Evolutionary conservation across 495 filamentous ascomycete species (phyloP), one percentile per base, ranked within the genome.

Genomic region (Xylaria castorea): DNA sequence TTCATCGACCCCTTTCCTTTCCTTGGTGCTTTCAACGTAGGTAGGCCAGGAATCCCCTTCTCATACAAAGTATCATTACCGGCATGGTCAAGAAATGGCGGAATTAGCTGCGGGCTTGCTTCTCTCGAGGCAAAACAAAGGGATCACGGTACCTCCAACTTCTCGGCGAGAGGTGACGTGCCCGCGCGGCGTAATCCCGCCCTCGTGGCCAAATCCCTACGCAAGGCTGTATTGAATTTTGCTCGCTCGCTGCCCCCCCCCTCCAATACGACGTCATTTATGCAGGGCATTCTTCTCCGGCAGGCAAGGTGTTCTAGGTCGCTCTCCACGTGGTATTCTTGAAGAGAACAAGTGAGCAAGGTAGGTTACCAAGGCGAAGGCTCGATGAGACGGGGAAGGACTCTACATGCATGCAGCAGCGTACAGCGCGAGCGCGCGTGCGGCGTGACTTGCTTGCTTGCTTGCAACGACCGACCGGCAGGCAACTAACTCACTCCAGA

Each of bases 261-360:
- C n/a, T n/a, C n/a, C n/a, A n/a, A n/a, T n/a, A n/a, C n/a, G n/a
- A n/a, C n/a, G n/a, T n/a, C n/a, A n/a, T n/a, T 16, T 63, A 63
- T 63, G 61, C 38, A 63, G 61, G 61, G 2, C 38, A 14, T 5
- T 42, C 11, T 11, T n/a, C 11, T 63, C 61, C 61, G 36, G 58
- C 58, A 30, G 61, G 61, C 34, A 42, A 18, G 12, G 27, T 30
- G 27, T 22, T n/a, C 38, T 38, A 11, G 34, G 20, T 25, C 34
- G n/a, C 38, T 63, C 61, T 25, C 61, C 61, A 63, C 61, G 61
- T 63, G 60, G 61, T 44, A 63, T 57, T 40, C 9, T 63, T 40
- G 61, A 18, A 27, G 5, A 9, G 11, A n/a, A 25, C 12, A 20
- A 42, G 20, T 38, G 22, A 27, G 32, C 22, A 58, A 40, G 6